Percentiles rank a stretch among this genome's conserved stretches.
phyloP scores from a whole-genome alignment of 1,139 yeast species.

The Yamadazyma atmosphaerica region DNA sequence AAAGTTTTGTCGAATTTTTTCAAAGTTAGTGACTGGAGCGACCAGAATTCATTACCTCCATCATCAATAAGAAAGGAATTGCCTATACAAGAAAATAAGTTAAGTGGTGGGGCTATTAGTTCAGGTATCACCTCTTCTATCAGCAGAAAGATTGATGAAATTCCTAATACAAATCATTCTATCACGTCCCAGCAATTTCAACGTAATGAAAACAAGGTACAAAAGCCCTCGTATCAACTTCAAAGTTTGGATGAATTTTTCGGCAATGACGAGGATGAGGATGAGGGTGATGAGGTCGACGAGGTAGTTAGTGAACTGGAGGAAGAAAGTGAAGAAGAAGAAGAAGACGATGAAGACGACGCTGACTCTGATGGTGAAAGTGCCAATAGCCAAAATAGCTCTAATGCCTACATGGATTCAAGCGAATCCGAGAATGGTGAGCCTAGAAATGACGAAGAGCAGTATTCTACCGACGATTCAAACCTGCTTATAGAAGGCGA shows the following conservation, averaged over 20 bases:
- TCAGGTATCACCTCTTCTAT: constrained; percentile 16
- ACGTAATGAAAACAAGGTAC: constrained; percentile 5
- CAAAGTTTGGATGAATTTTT: constrained; percentile 88
- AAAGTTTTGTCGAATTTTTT: constrained; percentile 25
- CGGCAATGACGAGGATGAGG: constrained; percentile 50
- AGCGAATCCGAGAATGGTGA: not conserved
- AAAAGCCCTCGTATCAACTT: constrained; percentile 48
- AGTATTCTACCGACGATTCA: not conserved
- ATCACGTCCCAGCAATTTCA: constrained; percentile 26
- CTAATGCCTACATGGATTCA: not conserved
- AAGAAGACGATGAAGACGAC: constrained; percentile 7
- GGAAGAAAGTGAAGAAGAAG: constrained; percentile 12
- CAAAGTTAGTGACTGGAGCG: constrained; percentile 35
- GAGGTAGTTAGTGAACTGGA: constrained; percentile 10
- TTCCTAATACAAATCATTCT: constrained; percentile 26
- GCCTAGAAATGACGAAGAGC: not conserved
- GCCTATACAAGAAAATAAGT: constrained; percentile 26
- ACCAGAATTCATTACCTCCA: constrained; percentile 32
- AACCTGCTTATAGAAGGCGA: not conserved
- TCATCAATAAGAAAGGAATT: constrained; percentile 37
- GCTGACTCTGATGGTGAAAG: constrained; percentile 1
- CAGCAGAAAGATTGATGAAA: constrained; percentile 18
- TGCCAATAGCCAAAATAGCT: not conserved
- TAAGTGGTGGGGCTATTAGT: constrained; percentile 14
- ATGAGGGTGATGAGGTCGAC: constrained; percentile 27